phyloP scores from a whole-genome alignment of 1,139 yeast species.

The Pichia sorboxylosa region DNA sequence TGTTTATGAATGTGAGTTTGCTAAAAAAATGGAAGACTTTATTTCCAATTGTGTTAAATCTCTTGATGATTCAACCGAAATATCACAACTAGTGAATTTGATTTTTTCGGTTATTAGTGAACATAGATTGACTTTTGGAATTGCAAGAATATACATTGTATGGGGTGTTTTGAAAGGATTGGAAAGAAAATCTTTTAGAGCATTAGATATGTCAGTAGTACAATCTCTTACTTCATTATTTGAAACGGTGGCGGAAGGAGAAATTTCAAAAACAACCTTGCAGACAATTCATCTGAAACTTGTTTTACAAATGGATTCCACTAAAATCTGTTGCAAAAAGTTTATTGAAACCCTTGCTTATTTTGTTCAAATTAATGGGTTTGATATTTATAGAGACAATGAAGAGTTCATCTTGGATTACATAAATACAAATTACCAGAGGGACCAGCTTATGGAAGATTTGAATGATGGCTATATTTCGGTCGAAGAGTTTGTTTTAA shows the following conservation, averaged over 20 bases:
- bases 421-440: conserved; percentile 16
- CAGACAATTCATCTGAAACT: conserved; percentile 42
- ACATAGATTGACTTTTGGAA: conserved; percentile 49
- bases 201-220: conserved; percentile 26
- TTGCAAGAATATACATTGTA: conserved; percentile 54
- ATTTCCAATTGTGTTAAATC: conserved; percentile 31
- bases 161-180: conserved; percentile 50
- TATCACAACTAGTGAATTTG: conserved; percentile 21
- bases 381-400: conserved; percentile 27
- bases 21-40: conserved; percentile 38
- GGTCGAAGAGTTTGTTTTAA: conserved; percentile 13
- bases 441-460: conserved; percentile 10
- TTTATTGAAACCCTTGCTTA: conserved; percentile 28
- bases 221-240: conserved; percentile 32
- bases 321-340: conserved; percentile 18
- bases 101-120: conserved; percentile 37
- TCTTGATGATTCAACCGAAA: conserved; percentile 24
- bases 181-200: conserved; percentile 17
- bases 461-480: conserved; percentile 6
- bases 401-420: conserved; percentile 25
- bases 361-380: conserved; percentile 35
- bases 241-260: conserved; percentile 49
- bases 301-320: conserved; percentile 25
- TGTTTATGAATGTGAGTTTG: conserved; percentile 41
- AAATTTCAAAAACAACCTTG: conserved; percentile 36